Evolutionary conservation across 257 asterid genomes (phyloP), one percentile per base, ranked within the genome.

Genomic region (Eucommia ulmoides): DNA sequence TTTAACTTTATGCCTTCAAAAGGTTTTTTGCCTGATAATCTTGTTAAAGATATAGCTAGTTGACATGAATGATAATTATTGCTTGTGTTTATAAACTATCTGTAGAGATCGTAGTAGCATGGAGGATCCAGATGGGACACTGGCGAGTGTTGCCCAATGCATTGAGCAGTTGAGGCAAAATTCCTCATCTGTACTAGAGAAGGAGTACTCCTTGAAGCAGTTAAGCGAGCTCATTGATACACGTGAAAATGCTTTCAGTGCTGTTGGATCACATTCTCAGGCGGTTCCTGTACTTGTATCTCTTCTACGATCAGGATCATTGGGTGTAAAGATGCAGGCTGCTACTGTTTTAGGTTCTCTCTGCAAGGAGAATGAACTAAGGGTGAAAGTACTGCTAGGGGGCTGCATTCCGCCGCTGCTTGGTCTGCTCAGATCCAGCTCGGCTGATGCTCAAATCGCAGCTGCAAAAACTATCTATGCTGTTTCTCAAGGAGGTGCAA

Each of bases 221-320:
- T 69, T 91, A 52, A 79, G 72, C 23, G 98, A 85, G 49, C 82
- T 89, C 61, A 85, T 83, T 57, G 79, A 78, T 61, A 74, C 92
- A 10, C 83, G 94, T 24, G 93, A 78, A 61, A 83, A 74, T 65
- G 98, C 94, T 61, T 89, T 89, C 51, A 74, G 94, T 61, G 98
- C 96, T 35, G 96, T 91, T 58, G 96, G 93, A 56, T 86, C 98
- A 46, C 98, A 91, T 74, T 91, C 98, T 59, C 98, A 91, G 68
- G 98, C 98, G 25, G 98, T 91, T 65, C 98, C 98, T n/a, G 96
- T 91, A 33, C 96, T 91, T 8, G 98, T 91, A 18, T 91, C 98
- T 41, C 94, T 86, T 59, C 92, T 91, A 51, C 92, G 98, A 56
- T 83, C 98, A 21, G 98, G 96, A 58, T 80, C 96, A 51, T 74